phyloP scores from a whole-genome alignment of 176 grass and related monocot species.

The Carex kokanica region DNA sequence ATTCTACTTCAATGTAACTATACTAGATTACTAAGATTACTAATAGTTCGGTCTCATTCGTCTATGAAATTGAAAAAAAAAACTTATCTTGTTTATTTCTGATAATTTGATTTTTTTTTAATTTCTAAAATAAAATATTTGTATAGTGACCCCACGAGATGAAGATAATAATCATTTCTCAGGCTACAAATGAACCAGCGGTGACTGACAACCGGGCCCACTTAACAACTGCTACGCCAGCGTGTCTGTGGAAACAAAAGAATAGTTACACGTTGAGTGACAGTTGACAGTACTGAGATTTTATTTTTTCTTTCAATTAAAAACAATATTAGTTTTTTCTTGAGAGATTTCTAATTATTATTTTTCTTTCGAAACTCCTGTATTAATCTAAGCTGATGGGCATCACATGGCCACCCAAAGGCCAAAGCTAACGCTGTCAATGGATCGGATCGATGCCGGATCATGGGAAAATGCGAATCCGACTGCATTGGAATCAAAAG shows the following conservation, averaged over 20 bases:
- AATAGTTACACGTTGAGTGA: background rate
- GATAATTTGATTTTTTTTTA: too few relatives aligned
- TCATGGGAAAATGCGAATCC: background rate
- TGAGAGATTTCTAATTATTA: background rate
- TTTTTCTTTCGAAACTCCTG: conserved; percentile 8
- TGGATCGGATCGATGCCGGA: background rate
- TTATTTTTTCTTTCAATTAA: background rate
- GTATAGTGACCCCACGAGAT: too few relatives aligned
- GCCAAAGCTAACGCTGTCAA: conserved; percentile 15
- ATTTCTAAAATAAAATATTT: too few relatives aligned
- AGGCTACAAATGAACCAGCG: background rate
- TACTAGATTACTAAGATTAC: too few relatives aligned
- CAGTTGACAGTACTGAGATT: background rate
- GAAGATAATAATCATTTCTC: background rate
- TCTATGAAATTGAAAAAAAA: too few relatives aligned
- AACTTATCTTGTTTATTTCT: too few relatives aligned
- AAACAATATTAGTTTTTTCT: background rate
- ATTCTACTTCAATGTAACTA: too few relatives aligned
- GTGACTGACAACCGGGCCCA: conserved; percentile 3
- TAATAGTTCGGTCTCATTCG: too few relatives aligned
- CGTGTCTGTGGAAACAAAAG: background rate
- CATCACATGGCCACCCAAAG: conserved; percentile 35
- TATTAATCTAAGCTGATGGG: conserved; percentile 17
- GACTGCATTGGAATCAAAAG: background rate
- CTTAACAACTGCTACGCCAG: background rate